Percentiles rank a stretch among this genome's conserved stretches.
Evolutionary conservation across 495 filamentous ascomycete genomes (phyloP).

Genomic region (Barbatosphaeria neglecta): DNA sequence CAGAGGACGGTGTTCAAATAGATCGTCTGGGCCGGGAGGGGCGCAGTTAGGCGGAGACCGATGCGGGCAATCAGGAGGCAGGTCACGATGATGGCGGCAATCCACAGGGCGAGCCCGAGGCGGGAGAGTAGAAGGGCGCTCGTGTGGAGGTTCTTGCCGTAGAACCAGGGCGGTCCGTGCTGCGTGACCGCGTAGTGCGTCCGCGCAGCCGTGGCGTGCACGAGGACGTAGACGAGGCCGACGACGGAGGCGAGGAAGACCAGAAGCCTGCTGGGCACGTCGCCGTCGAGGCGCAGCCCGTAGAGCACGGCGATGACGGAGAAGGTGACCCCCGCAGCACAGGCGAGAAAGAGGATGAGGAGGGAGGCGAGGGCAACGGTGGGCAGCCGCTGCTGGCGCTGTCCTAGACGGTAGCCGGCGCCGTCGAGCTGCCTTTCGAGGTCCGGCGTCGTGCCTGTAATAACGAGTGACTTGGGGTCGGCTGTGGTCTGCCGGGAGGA

Average conservation of each 20-base stretch:
- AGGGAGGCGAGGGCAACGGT: neutral
- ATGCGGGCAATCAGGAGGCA: neutral
- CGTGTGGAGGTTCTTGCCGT: neutral
- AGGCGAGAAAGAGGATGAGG: neutral
- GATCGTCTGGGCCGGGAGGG: neutral
- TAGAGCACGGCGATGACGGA: neutral
- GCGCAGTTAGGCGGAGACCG: neutral
- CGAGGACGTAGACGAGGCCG: neutral
- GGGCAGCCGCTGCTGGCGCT: neutral
- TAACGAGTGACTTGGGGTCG: neutral
- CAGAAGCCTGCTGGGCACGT: neutral
- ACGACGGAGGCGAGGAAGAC: neutral
- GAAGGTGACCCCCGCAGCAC: neutral
- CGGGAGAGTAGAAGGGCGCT: neutral
- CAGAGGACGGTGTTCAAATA: neutral
- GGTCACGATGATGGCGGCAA: neutral
- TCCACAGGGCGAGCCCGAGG: neutral
- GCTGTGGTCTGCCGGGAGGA: neutral
- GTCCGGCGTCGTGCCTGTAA: too few species aligned
- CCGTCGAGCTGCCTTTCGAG: neutral
- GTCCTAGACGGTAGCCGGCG: too few species aligned
- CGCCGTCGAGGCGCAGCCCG: neutral
- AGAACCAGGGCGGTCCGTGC: neutral
- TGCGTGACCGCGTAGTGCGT: neutral
- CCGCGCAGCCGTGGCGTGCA: neutral